A percentile compares a stretch with the other conserved stretches of the same genome.
phyloP scores from a whole-genome alignment of 306 rosid species.

The Acacia acuminata region DNA sequence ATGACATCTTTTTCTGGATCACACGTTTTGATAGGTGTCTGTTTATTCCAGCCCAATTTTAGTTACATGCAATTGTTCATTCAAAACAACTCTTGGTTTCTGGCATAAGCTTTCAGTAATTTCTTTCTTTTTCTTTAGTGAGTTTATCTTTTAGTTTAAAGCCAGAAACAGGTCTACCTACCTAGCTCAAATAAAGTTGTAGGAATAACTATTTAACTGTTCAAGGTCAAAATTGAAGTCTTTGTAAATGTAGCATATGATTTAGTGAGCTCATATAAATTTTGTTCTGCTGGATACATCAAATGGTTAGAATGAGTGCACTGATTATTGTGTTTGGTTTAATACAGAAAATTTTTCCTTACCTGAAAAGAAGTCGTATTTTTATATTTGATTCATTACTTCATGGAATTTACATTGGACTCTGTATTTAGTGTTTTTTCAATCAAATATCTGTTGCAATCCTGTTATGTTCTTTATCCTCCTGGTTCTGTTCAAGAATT shows the following conservation, averaged over 20 bases:
- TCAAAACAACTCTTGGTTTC: background rate
- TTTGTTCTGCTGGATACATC: constrained; percentile 12
- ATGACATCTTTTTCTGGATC: background rate
- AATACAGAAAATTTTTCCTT: background rate
- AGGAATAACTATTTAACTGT: background rate
- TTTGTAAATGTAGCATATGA: background rate
- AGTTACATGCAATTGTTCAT: background rate
- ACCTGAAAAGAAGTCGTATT: background rate
- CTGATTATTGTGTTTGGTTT: constrained; percentile 21
- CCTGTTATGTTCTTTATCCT: background rate
- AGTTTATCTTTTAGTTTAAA: background rate
- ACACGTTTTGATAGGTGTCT: background rate
- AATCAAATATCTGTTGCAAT: background rate
- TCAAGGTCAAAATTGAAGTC: background rate
- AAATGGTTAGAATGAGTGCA: constrained; percentile 1
- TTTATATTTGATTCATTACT: background rate
- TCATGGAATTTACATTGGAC: background rate
- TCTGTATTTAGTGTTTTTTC: background rate
- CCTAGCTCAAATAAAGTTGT: background rate
- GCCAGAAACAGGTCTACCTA: background rate
- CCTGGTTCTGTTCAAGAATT: background rate
- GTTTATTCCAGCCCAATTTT: background rate
- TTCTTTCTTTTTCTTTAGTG: constrained; percentile 1
- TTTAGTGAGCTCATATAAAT: background rate
- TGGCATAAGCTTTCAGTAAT: background rate